Evolutionary conservation across 176 grass and related monocot genomes (phyloP).

Genomic region (Secale cereale): DNA sequence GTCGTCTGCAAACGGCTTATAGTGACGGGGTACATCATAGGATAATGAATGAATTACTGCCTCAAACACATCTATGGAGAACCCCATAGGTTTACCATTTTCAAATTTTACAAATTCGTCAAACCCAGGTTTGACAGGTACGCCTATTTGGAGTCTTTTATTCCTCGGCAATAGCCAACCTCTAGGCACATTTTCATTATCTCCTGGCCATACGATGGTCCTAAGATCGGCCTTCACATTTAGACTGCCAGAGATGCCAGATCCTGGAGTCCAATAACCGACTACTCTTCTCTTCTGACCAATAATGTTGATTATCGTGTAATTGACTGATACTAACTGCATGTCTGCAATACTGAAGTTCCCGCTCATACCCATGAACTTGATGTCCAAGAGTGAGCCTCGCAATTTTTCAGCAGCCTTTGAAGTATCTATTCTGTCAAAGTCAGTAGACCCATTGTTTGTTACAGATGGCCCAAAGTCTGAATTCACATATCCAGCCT

Average conservation of each 20-base stretch:
- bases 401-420: constrained; percentile 32
- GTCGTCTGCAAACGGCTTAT: constrained; percentile 24
- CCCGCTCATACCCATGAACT: constrained; percentile 42
- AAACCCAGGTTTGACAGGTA: constrained; percentile 65
- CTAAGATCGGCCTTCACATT: constrained; percentile 2
- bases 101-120: constrained; percentile 23
- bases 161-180: constrained; percentile 75
- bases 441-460: constrained; percentile 47
- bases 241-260: constrained; percentile 13
- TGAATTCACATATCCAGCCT: constrained; percentile 16
- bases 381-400: constrained; percentile 25
- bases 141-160: constrained; percentile 34
- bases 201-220: constrained; percentile 52
- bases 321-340: constrained; percentile 50
- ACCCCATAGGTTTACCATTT: constrained; percentile 14
- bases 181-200: constrained; percentile 18
- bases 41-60: constrained; percentile 26
- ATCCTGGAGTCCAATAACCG: constrained; percentile 34
- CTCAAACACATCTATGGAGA: constrained; percentile 58
- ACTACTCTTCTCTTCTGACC: constrained; percentile 14
- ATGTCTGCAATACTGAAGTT: constrained; percentile 43
- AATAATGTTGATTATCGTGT: constrained; percentile 56
- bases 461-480: constrained; percentile 17
- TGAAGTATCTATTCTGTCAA: constrained; percentile 46
- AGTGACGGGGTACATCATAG: constrained; percentile 16